Base-by-base conservation (phyloP, 2,329 filamentous ascomycete genomes). In the Ploettnerulaceae sp. region DNA sequence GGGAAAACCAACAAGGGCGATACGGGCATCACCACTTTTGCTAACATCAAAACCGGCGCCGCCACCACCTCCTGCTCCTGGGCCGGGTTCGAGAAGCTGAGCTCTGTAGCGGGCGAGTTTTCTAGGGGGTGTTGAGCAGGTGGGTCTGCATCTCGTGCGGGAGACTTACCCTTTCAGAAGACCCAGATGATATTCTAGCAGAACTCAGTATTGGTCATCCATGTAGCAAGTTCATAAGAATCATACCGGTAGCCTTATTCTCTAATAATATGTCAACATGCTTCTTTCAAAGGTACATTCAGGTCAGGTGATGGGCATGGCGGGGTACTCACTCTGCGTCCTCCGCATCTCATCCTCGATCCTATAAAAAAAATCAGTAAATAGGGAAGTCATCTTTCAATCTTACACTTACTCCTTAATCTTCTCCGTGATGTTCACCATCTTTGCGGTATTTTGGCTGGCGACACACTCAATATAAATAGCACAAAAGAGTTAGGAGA, bases 351-450 rank as follows among this genome's bases (percentile, higher is more conserved):
- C 93, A 72, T 95, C 90, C 79, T 98, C 93, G 64, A 98, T 98
- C 82, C 91, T 96, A 59, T 32, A 43, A 47, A n/a, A n/a, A 44
- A 36, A 25, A 31, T 56, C 39, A 56, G 48, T 38, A 40, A 32
- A 24, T 31, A n/a, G 48, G 41, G 38, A 15, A 54, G 33, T 38
- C 41, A 15, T 21, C 41, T 28, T 22, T 18, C 12, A 29, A 7
- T 21, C 24, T 14, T 15, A 22, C 15, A 66, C 83, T 64, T 71
- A 95, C 91, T 97, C 93, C 77, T 98, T 98, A 74, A 98, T 98
- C 79, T 95, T 97, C 46, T 98, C 94, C 57, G 93, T 97, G 58
- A 98, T 98, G 74, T 97, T 97, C 69, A 97, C 93, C 93, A 98
- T 98, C 63, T 71, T 77, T 69, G 47, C 57, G 47, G 46, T 48